These are phyloP conservation scores for Plasmodium fragile DNA, from an alignment of 169 alveolate genomes.

Conservation along the genomic window DNA sequence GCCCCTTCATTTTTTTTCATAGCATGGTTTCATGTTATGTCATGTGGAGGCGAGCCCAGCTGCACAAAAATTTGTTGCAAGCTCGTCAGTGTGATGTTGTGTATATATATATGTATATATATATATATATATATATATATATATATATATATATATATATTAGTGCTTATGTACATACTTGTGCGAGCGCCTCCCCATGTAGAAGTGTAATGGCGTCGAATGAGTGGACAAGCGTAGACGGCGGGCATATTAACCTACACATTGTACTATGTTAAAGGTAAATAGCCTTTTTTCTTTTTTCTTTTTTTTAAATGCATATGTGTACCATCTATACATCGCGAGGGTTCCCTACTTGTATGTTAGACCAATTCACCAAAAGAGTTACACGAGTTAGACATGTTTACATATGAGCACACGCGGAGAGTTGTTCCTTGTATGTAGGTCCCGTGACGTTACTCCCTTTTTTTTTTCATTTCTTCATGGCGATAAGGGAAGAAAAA, in stretches of 20 bases:
- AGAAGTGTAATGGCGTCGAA: neutral
- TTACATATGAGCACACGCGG: neutral
- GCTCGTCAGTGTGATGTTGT: neutral
- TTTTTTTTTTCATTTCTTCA: neutral
- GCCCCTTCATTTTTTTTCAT: conserved; percentile 3
- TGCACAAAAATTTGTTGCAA: neutral
- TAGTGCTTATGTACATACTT: neutral
- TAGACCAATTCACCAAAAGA: neutral
- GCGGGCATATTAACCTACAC: neutral
- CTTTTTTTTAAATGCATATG: neutral
- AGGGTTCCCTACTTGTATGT: neutral
- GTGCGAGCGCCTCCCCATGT: neutral
- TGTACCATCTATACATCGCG: neutral
- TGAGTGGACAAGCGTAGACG: neutral
- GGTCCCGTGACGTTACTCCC: neutral
- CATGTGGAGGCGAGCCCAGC: neutral
- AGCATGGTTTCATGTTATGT: neutral
- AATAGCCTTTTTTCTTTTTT: neutral
- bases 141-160: neutral
- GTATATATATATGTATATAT: neutral
- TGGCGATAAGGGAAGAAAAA: neutral
- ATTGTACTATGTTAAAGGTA: neutral
- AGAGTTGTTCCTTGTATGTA: neutral
- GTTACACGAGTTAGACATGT: neutral
- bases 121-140: neutral